Percentiles rank a stretch among this genome's conserved stretches.
Conservation (phyloP, 192 early-diverging fungal genomes). For the Lobosporangium transversale region DNA sequence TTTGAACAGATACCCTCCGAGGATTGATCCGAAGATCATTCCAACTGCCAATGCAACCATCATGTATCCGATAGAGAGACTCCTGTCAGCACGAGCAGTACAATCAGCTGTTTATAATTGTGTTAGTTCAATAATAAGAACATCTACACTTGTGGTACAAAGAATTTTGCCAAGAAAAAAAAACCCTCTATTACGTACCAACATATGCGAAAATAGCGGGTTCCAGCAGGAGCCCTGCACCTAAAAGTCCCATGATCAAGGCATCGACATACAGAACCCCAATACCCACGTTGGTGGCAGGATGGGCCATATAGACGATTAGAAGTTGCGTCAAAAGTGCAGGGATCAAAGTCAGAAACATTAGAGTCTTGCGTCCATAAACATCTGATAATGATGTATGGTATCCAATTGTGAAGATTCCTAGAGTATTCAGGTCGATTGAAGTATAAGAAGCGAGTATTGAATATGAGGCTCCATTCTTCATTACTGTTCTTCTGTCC, state of each 20-base stretch:
- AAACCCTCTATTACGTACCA: too few species aligned
- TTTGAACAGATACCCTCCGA: slow-evolving; percentile 6
- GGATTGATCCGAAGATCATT: slow-evolving; percentile 17
- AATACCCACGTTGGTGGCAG: slow-evolving; percentile 18
- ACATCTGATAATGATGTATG: slow-evolving; percentile 24
- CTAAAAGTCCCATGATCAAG: slow-evolving; percentile 17
- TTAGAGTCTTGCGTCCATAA: slow-evolving; percentile 25
- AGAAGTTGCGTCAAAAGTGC: slow-evolving; percentile 8
- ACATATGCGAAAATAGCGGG: slow-evolving; percentile 31
- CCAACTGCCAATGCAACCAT: slow-evolving; percentile 24
- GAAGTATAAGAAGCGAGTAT: too few species aligned
- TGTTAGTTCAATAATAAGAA: too few species aligned
- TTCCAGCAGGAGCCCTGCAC: slow-evolving; percentile 25
- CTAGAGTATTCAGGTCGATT: slow-evolving; percentile 7
- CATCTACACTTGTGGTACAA: too few species aligned
- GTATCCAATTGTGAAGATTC: slow-evolving; percentile 40
- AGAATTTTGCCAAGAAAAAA: too few species aligned
- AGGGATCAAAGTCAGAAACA: slow-evolving; percentile 29
- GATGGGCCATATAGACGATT: slow-evolving; percentile 34
- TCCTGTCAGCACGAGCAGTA: slow-evolving; percentile 28
- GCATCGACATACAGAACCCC: slow-evolving; percentile 26
- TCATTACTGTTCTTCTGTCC: too few species aligned
- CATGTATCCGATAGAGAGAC: slow-evolving; percentile 31
- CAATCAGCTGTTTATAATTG: slow-evolving; percentile 32
- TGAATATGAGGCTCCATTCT: too few species aligned